Evolutionary conservation across 78 protist species (phyloP), one percentile per base, ranked within the genome.

Genomic region (Dictyostelium citrinum): DNA sequence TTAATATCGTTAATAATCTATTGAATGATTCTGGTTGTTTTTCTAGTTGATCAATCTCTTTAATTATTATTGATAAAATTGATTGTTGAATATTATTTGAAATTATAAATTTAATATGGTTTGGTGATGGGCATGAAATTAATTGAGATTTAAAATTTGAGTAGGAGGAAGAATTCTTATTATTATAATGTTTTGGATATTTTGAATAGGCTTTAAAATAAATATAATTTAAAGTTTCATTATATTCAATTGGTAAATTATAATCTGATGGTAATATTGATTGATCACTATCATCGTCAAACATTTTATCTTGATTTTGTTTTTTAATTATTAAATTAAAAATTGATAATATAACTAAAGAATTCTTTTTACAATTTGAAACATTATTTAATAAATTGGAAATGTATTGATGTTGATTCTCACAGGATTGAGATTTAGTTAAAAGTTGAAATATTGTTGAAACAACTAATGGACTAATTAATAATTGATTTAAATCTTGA

Each of bases 401-500:
- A 8, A 84, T 39, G 17, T 55, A 81, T 81, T 22, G n/a, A 67
- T 20, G n/a, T 24, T 84, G 70, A 61, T 31, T 2, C 3, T 14
- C 11, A 43, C 20, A 31, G 9, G 71, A 9, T 8, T 67, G 58
- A 3, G 20, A 20, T 9, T 35, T 31, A 12, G 86, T 70, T 9
- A 51, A 31, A 37, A 72, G 27, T 14, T 49, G 51, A 31, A 41
- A 72, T 10, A 85, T 74, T 1, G 92, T 70, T n/a, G 92, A 22
- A 0, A 60, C 83, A 20, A 78, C 2, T 14, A 88, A 78, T 10
- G 93, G 93, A 49, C 82, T 68, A 49, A 78, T 82, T 11, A 43
- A 67, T 1, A 67, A 22, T 49, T 88, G 46, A 74, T 74, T 74
- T 68, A 20, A 41, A n/a, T 49, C 20, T 17, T 9, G 16, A 11